Conservation (phyloP, 345 rosid genomes). For the Atalantia buxifolia region DNA sequence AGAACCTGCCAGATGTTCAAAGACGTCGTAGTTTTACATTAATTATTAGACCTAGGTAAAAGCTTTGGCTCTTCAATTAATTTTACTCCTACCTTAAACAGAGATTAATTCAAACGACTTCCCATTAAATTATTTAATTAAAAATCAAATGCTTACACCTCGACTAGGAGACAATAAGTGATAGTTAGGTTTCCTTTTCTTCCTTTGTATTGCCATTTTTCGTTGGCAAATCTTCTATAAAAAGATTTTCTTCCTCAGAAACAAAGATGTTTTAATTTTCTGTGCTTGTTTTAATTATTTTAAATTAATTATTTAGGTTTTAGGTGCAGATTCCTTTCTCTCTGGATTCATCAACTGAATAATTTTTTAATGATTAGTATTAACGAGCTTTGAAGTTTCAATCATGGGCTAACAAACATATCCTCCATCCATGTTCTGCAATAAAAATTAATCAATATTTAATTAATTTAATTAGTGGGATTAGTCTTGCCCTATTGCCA, state of each 20-base stretch:
- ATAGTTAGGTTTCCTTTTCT: background rate
- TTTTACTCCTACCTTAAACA: too few relatives aligned
- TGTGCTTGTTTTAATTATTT: background rate
- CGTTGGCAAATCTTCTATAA: background rate
- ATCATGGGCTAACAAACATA: conserved; percentile 18
- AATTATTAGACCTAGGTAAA: background rate
- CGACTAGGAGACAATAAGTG: background rate
- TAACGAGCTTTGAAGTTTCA: background rate
- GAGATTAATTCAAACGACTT: too few relatives aligned
- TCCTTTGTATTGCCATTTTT: background rate
- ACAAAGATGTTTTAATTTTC: background rate
- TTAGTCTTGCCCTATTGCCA: background rate
- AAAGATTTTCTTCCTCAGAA: background rate
- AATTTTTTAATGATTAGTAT: background rate
- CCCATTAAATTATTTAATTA: too few relatives aligned
- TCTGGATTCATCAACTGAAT: background rate
- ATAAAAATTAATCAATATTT: background rate
- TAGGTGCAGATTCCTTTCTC: conserved; percentile 6
- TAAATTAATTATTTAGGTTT: background rate
- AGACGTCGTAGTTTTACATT: background rate
- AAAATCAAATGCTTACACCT: background rate
- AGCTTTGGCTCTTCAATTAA: background rate
- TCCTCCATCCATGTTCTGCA: background rate
- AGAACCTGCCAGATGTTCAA: background rate
- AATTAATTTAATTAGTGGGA: background rate